Conservation (phyloP, 139 green algal genomes). For the Chlamydomonas sphaeroides region DNA sequence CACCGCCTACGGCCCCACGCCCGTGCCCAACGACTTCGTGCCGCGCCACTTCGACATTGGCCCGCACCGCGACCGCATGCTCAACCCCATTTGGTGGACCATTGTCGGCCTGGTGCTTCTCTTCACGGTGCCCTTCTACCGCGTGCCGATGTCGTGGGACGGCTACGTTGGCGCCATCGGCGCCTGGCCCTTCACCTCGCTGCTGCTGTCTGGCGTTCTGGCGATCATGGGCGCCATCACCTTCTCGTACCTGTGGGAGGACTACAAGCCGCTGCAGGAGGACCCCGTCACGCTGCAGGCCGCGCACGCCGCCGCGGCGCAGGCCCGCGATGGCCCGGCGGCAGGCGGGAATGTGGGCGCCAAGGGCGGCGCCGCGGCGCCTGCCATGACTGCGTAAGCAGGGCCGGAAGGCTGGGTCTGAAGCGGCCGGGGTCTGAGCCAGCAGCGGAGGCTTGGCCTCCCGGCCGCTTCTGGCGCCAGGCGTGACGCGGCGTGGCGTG, state of each 20-base stretch:
- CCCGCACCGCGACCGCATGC: constrained; percentile 29
- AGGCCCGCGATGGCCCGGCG: no score
- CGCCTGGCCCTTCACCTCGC: constrained; percentile 57
- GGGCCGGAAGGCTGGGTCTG: no score
- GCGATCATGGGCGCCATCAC: constrained; percentile 35
- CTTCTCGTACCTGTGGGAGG: constrained; percentile 51
- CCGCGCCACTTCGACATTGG: constrained; percentile 51
- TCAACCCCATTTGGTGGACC: constrained; percentile 19
- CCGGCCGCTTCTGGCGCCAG: no score
- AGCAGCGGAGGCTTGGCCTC: no score
- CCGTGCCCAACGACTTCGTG: background rate
- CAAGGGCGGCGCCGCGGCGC: no score
- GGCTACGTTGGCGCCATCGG: constrained; percentile 54
- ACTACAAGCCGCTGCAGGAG: constrained; percentile 37
- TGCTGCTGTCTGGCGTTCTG: constrained; percentile 53
- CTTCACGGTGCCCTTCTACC: constrained; percentile 63
- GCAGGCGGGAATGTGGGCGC: no score
- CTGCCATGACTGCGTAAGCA: no score
- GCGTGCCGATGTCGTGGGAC: constrained; percentile 32
- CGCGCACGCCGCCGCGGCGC: no score
- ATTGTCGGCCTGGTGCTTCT: constrained; percentile 45
- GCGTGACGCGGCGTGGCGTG: no score
- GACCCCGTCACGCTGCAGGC: no score
- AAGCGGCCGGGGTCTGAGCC: no score
- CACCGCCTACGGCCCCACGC: background rate